Evolutionary conservation across 148 eudicot genomes (phyloP).

Genomic region (Amaranthus palmeri): DNA sequence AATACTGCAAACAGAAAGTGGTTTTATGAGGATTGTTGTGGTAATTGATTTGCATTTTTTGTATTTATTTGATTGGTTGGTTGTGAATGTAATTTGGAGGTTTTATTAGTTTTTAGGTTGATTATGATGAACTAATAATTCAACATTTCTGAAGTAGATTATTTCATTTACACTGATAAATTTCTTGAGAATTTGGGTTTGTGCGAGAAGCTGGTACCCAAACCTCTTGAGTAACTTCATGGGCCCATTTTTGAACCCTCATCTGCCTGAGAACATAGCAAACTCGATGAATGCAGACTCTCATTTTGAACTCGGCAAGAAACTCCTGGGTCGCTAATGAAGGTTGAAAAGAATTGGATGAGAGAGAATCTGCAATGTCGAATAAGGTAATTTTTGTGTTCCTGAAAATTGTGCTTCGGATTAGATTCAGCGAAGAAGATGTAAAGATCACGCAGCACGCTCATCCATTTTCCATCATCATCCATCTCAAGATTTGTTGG

Average conservation of each 20-base stretch:
- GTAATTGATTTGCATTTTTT: too few relatives aligned
- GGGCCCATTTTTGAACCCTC: slow-evolving; percentile 37
- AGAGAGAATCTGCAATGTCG: slow-evolving; percentile 47
- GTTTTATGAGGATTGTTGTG: too few relatives aligned
- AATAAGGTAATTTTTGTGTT: slow-evolving; percentile 51
- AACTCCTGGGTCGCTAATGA: slow-evolving; percentile 57
- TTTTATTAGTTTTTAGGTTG: too few relatives aligned
- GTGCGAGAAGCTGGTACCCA: slow-evolving; percentile 26
- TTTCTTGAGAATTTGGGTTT: too few relatives aligned
- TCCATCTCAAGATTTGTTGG: slow-evolving; percentile 41
- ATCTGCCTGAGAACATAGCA: slow-evolving; percentile 49
- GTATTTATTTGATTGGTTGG: too few relatives aligned
- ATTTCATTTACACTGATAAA: too few relatives aligned
- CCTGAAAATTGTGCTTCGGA: slow-evolving; percentile 47
- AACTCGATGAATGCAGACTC: slow-evolving; percentile 57
- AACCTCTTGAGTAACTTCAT: slow-evolving; percentile 26
- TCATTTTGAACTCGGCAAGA: slow-evolving; percentile 59
- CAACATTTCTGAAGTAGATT: too few relatives aligned
- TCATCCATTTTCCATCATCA: slow-evolving; percentile 43
- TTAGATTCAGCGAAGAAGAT: slow-evolving; percentile 56
- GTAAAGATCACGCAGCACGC: slow-evolving; percentile 47
- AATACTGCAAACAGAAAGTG: too few relatives aligned
- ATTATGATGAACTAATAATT: too few relatives aligned
- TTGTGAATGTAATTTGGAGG: too few relatives aligned
- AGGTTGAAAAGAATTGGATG: slow-evolving; percentile 42